phyloP scores from a whole-genome alignment of 345 rosid genomes.

The Cardamine chenopodiifolia region DNA sequence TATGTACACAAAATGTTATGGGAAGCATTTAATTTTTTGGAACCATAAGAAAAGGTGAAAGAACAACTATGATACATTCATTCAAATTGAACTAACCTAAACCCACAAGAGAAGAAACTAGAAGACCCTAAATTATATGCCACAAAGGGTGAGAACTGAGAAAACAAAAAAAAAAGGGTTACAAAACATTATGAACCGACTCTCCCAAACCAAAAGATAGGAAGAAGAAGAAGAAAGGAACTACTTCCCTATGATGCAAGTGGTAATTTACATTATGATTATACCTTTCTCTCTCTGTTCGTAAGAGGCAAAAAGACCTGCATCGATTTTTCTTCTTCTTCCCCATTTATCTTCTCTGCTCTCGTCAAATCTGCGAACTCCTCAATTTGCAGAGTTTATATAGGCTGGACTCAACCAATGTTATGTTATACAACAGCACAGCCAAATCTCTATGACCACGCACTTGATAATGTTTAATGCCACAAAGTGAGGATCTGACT shows the following conservation, averaged over 20 bases:
- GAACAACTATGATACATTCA: conserved; percentile 31
- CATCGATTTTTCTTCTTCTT: conserved; percentile 20
- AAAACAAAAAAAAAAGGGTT: conserved; percentile 3
- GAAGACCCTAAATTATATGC: conserved; percentile 39
- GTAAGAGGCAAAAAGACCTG: conserved; percentile 24
- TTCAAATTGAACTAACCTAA: conserved; percentile 38
- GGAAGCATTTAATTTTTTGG: background rate
- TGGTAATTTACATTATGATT: conserved; percentile 34
- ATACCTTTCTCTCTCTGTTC: conserved; percentile 23
- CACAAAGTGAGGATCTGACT: conserved; percentile 25
- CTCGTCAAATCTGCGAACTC: conserved; percentile 28
- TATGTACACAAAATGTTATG: background rate
- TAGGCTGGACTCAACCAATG: conserved; percentile 25
- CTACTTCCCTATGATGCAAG: conserved; percentile 36
- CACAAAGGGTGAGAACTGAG: conserved; percentile 20
- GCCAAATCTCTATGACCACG: conserved; percentile 30
- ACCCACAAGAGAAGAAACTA: conserved; percentile 22
- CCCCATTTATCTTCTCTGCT: conserved; percentile 19
- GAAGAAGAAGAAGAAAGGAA: conserved; percentile 23
- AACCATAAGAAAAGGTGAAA: background rate
- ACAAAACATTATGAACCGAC: conserved; percentile 43
- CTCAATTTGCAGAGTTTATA: conserved; percentile 30
- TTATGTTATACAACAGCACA: conserved; percentile 29
- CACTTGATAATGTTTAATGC: conserved; percentile 26
- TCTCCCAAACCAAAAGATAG: conserved; percentile 33